Conservation (phyloP, 768 basidiomycete species). For the Russula ochroleuca region DNA sequence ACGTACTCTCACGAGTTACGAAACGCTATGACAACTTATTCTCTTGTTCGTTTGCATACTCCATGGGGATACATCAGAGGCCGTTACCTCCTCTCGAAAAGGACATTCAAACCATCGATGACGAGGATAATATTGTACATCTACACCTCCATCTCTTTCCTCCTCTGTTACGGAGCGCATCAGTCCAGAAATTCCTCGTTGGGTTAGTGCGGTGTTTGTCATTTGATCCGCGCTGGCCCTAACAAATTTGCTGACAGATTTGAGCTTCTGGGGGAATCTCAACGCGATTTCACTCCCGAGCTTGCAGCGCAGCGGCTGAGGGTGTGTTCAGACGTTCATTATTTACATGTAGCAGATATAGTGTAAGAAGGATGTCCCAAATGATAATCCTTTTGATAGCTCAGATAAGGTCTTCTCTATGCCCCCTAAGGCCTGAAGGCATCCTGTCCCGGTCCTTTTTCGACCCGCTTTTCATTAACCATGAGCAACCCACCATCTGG, state of each 20-base stretch:
- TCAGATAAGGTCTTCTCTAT: neutral
- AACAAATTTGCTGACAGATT: slow-evolving; percentile 45
- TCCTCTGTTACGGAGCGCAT: slow-evolving; percentile 76
- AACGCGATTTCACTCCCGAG: slow-evolving; percentile 86
- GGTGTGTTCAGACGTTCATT: slow-evolving; percentile 55
- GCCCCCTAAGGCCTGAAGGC: neutral
- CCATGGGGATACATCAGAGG: slow-evolving; percentile 91
- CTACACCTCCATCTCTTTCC: slow-evolving; percentile 88
- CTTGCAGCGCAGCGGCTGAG: slow-evolving; percentile 71
- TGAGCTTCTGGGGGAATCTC: slow-evolving; percentile 87
- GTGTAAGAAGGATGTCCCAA: neutral
- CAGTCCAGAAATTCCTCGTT: slow-evolving; percentile 83
- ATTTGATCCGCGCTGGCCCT: neutral
- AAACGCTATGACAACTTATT: slow-evolving; percentile 79
- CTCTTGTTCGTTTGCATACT: slow-evolving; percentile 85
- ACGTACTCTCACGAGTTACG: slow-evolving; percentile 59
- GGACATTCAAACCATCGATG: slow-evolving; percentile 37
- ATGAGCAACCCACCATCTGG: slow-evolving; percentile 9
- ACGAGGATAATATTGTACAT: slow-evolving; percentile 58
- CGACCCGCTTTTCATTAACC: neutral
- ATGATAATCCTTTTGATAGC: neutral
- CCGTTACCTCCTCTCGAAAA: slow-evolving; percentile 47
- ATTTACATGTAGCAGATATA: slow-evolving; percentile 35
- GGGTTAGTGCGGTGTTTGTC: slow-evolving; percentile 50
- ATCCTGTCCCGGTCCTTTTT: neutral